Percentiles rank a stretch among this genome's conserved stretches.
Evolutionary conservation across 371 early-diverging fungal species (phyloP).

Genomic region (Syncephalastrum racemosum): DNA sequence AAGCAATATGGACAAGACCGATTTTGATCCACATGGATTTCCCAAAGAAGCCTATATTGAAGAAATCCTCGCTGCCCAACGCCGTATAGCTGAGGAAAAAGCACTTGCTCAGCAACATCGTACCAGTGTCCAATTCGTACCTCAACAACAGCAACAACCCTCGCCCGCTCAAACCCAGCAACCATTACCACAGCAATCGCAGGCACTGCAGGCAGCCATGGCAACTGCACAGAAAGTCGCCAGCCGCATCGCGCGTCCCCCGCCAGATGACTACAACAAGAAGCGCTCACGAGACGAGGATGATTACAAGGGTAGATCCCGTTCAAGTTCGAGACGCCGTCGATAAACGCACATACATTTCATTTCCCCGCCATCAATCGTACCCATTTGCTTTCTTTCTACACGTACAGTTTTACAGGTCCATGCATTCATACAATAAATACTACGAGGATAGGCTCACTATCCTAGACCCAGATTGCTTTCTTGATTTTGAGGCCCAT

Average conservation of each 20-base stretch:
- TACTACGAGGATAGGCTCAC: neutral
- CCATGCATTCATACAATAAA: no score
- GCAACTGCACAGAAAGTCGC: constrained; percentile 44
- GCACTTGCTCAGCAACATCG: constrained; percentile 35
- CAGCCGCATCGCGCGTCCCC: constrained; percentile 24
- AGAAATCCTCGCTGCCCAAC: constrained; percentile 47
- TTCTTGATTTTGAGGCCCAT: constrained; percentile 44
- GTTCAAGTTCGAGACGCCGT: no score
- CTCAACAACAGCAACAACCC: constrained; percentile 10
- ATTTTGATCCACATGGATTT: constrained; percentile 62
- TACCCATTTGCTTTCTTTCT: no score
- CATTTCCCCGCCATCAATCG: no score
- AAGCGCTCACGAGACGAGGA: no score
- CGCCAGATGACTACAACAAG: no score
- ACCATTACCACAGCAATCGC: constrained; percentile 15
- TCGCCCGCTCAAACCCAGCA: neutral
- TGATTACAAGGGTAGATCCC: no score
- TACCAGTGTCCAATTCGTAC: constrained; percentile 27
- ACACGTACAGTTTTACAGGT: no score
- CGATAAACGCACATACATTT: no score
- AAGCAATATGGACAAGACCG: constrained; percentile 54
- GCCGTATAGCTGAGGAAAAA: constrained; percentile 41
- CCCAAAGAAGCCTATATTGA: constrained; percentile 52
- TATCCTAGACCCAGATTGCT: constrained; percentile 38
- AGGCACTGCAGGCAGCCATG: constrained; percentile 40